Base-by-base conservation (phyloP, 306 rosid species). In the Cucumis melo region DNA sequence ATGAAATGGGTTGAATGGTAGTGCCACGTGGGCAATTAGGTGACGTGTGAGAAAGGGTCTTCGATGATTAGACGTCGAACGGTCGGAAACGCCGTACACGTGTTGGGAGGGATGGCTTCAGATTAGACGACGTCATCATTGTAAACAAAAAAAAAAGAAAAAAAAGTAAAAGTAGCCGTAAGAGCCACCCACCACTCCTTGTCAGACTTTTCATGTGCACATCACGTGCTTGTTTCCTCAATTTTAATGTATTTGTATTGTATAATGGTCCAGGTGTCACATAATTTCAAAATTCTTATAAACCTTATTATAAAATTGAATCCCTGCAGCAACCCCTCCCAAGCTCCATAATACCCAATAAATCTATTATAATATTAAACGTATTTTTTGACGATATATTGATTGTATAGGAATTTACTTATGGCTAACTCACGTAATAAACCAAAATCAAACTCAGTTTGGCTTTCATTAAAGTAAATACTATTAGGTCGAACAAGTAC, bases 111-210 rank as follows among this genome's bases (percentile, higher is more conserved):
- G n/a, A 21, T 11, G 19, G 15, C 54, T 19, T 67, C 32, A 41
- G 73, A 34, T 67, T 5, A 41, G 46, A 20, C 74, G 74, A 67
- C 74, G 74, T 67, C 74, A 67, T 67, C 55, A 41, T 41, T n/a
- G 5, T 20, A n/a, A 32, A n/a, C 74, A 20, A 27, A 27, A 27
- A 27, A 27, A 41, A 20, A 27, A 27, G 2, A 27, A 27, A 41
- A 8, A 36, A 10, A 20, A 64, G 54, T 42, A 67, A 67, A 42
- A 67, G 32, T 32, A 67, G 8, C 56, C 36, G 36, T 32, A 42
- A 27, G 11, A 27, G 11, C 72, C 48, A 0, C 29, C 73, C 74
- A 68, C 72, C 72, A 2, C 46, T 64, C 34, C 11, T 8, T n/a
- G 74, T 68, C 74, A 68, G 74, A 68, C 12, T 41, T 20, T 68